Evolutionary conservation across 768 basidiomycete genomes (phyloP).

Genomic region (Rubroboletus satanas): DNA sequence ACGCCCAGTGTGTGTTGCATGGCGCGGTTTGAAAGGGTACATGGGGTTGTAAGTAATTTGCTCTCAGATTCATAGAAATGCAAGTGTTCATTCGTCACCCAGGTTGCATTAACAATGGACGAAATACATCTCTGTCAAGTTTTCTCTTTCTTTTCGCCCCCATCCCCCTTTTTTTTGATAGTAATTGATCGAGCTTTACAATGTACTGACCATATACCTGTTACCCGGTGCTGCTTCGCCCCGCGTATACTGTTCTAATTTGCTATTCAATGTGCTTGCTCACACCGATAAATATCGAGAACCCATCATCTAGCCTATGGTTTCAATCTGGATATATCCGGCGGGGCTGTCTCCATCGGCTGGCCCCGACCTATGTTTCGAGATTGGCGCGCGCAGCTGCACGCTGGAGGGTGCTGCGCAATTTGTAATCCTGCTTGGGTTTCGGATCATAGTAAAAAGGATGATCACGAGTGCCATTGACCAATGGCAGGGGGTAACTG

Average conservation of each 20-base stretch:
- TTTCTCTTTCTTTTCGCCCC: neutral
- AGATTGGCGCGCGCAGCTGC: too few species aligned
- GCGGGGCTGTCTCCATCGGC: too few species aligned
- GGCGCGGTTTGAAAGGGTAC: slow-evolving; percentile 30
- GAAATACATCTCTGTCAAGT: neutral
- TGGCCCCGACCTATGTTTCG: too few species aligned
- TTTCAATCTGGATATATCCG: neutral
- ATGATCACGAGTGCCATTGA: too few species aligned
- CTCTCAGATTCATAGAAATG: neutral
- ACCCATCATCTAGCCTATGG: neutral
- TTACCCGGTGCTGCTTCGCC: neutral
- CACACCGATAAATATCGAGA: neutral
- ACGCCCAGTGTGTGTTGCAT: slow-evolving; percentile 61
- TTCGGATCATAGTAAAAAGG: too few species aligned
- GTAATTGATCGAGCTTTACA: neutral
- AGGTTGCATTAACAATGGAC: neutral
- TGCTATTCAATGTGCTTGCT: neutral
- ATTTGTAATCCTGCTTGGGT: too few species aligned
- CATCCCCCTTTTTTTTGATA: neutral
- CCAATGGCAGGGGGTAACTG: too few species aligned
- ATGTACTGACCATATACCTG: slow-evolving; percentile 5
- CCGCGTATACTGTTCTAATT: neutral
- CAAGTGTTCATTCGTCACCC: neutral
- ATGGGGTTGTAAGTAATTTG: neutral
- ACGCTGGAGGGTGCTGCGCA: too few species aligned